Evolutionary conservation across 805 yeast genomes (phyloP).

Genomic region (Pichia cabralensis): DNA sequence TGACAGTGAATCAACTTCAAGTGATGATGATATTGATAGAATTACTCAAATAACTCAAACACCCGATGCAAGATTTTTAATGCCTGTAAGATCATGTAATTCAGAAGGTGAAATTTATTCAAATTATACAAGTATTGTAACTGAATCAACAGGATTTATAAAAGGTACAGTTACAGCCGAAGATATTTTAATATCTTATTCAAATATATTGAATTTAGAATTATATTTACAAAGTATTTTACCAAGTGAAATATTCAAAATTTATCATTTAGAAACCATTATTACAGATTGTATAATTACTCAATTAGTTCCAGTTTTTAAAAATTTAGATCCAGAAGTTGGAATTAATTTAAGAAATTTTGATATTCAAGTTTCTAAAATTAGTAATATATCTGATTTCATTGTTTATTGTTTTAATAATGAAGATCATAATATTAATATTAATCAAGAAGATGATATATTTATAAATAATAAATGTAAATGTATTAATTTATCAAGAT

Average conservation of each 20-base stretch:
- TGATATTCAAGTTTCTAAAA: conserved; percentile 75
- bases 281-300: conserved; percentile 34
- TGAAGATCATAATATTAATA: conserved; percentile 25
- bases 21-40: not conserved
- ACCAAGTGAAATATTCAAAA: conserved; percentile 13
- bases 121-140: conserved; percentile 21
- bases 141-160: conserved; percentile 35
- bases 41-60: conserved; percentile 4
- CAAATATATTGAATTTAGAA: conserved; percentile 19
- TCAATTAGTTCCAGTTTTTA: conserved; percentile 41
- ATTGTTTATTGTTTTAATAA: conserved; percentile 58
- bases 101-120: conserved; percentile 22
- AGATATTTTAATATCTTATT: conserved; percentile 44
- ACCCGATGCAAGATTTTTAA: conserved; percentile 20
- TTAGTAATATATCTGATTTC: conserved; percentile 65
- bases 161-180: conserved; percentile 44
- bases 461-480: conserved; percentile 21
- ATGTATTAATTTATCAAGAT: conserved; percentile 30
- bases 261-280: conserved; percentile 21
- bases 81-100: conserved; percentile 25
- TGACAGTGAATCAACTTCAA: not conserved
- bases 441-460: conserved; percentile 7
- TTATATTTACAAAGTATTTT: conserved; percentile 21
- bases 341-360: conserved; percentile 79
- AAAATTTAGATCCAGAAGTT: conserved; percentile 52